A percentile compares a stretch with the other conserved stretches of the same genome.
Conservation (phyloP, 2,329 filamentous ascomycete genomes). For the Fusarium nodosum region DNA sequence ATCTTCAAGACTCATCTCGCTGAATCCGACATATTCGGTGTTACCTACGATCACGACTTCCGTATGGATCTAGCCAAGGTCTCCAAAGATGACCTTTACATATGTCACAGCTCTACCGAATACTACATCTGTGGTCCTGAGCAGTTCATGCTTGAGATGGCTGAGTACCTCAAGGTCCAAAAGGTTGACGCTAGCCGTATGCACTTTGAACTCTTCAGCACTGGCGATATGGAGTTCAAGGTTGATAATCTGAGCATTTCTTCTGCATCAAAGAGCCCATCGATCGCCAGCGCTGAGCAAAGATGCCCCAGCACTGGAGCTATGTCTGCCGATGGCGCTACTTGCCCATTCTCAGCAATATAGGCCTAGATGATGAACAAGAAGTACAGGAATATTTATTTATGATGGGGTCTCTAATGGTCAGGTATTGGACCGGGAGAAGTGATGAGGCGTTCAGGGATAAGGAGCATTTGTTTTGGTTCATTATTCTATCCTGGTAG, state of each 20-base stretch:
- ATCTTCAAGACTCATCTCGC: constrained; percentile 66
- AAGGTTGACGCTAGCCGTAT: constrained; percentile 58
- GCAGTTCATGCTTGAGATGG: constrained; percentile 67
- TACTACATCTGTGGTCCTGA: constrained; percentile 69
- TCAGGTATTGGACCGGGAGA: constrained; percentile 13
- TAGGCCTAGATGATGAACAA: not conserved
- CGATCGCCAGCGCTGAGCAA: constrained; percentile 29
- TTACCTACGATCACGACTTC: constrained; percentile 60
- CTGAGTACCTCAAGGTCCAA: constrained; percentile 57
- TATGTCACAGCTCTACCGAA: constrained; percentile 61
- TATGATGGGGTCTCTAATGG: constrained; percentile 19
- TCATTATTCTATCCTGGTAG: constrained; percentile 9
- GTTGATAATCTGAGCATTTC: constrained; percentile 50
- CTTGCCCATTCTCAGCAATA: constrained; percentile 37
- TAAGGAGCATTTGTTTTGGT: constrained; percentile 15
- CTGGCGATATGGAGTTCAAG: constrained; percentile 59
- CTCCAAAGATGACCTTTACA: constrained; percentile 60
- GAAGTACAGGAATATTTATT: constrained; percentile 2
- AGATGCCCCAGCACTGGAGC: constrained; percentile 42
- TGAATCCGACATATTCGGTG: constrained; percentile 59
- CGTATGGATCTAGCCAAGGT: constrained; percentile 62
- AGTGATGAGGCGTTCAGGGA: constrained; percentile 38
- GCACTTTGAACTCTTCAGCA: constrained; percentile 63
- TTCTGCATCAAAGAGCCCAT: constrained; percentile 38
- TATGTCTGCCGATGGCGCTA: constrained; percentile 21